Evolutionary conservation across 164 flowering plant species (phyloP).

Genomic region (Vitis rupestris): DNA sequence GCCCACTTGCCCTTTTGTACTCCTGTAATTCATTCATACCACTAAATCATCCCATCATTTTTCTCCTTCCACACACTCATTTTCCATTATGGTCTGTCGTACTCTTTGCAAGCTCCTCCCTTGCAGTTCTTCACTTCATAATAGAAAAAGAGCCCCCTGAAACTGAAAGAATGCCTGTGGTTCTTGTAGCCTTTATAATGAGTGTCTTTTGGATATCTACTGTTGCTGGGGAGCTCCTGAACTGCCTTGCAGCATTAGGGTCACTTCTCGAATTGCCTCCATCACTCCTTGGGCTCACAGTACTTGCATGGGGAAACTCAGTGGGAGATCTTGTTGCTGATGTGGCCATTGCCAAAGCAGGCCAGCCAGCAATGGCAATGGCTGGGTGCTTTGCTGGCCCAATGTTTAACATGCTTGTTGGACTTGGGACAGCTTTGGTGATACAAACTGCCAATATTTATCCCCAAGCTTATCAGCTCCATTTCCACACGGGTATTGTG

Average conservation of each 20-base stretch:
- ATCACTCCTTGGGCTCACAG: conserved; percentile 88
- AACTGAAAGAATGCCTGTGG: conserved; percentile 55
- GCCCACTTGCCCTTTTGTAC: conserved; percentile 79
- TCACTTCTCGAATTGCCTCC: conserved; percentile 69
- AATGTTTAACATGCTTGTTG: conserved; percentile 99
- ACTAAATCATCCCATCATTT: conserved; percentile 60
- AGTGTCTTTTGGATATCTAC: conserved; percentile 99
- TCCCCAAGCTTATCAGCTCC: conserved; percentile 77
- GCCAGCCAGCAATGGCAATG: conserved; percentile 98
- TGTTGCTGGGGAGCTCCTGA: conserved; percentile 85
- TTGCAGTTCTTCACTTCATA: conserved; percentile 68
- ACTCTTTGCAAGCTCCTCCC: conserved; percentile 58
- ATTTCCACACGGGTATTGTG: conserved; percentile 78
- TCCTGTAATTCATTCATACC: conserved; percentile 78
- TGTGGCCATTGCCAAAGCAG: conserved; percentile 95
- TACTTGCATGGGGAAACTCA: conserved; percentile 99
- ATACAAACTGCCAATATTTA: conserved; percentile 68
- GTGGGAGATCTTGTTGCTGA: conserved; percentile 99
- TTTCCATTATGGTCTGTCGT: conserved; percentile 89
- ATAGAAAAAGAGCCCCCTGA: conserved; percentile 79
- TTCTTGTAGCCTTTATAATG: conserved; percentile 80
- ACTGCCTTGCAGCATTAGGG: conserved; percentile 81
- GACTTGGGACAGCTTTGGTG: conserved; percentile 85
- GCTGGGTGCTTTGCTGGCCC: conserved; percentile 99
- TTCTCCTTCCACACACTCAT: conserved; percentile 63